These are phyloP conservation scores for Trametes sp. DNA, from an alignment of 1,284 basidiomycete species.

Conservation along the genomic window DNA sequence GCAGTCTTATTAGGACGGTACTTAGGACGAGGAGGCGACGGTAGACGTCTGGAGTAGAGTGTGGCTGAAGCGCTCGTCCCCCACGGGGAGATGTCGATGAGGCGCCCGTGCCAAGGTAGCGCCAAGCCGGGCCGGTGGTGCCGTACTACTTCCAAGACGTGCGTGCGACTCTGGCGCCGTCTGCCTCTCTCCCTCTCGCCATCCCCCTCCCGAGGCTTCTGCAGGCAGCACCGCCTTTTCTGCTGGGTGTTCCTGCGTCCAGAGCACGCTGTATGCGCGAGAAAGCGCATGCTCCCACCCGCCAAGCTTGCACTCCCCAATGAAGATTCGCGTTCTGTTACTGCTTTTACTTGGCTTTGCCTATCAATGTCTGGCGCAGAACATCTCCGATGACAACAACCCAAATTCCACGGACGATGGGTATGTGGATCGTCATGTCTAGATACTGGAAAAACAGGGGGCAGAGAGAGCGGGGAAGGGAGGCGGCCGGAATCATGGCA, in stretches of 20 bases:
- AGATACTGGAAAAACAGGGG: background rate
- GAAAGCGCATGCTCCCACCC: background rate
- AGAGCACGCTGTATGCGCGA: no score
- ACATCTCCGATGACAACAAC: background rate
- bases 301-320: no score
- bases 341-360: constrained; percentile 14
- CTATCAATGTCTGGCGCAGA: constrained; percentile 14
- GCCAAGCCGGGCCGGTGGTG: background rate
- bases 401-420: constrained; percentile 26
- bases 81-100: no score
- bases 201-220: background rate
- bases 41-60: no score
- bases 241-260: no score
- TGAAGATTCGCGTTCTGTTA: constrained; percentile 9
- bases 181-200: background rate
- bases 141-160: background rate
- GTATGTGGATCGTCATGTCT: constrained; percentile 10
- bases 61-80: no score
- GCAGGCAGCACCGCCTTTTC: background rate
- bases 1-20: no score
- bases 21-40: no score
- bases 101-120: background rate
- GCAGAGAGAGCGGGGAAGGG: background rate
- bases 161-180: background rate
- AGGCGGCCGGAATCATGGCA: background rate